Percentiles rank a stretch among this genome's conserved stretches.
Conservation (phyloP, 352 stramenopile species). For the Pythium vanterpoolii region DNA sequence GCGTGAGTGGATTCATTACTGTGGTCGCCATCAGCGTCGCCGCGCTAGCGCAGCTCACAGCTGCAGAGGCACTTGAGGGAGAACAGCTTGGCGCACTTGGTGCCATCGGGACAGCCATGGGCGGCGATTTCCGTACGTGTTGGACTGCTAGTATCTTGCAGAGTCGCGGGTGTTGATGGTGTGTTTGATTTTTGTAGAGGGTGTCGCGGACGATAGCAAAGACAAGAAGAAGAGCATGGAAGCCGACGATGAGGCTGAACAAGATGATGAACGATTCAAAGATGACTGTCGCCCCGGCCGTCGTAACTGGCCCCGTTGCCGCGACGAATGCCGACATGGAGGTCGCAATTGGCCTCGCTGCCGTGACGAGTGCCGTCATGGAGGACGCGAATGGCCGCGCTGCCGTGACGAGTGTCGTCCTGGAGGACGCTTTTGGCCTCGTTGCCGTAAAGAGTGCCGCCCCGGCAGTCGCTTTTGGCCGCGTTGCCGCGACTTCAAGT, state of each 20-base stretch:
- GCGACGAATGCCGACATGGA: slow-evolving; percentile 4
- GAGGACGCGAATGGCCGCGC: slow-evolving; percentile 8
- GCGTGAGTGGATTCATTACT: neutral
- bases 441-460: slow-evolving; percentile 5
- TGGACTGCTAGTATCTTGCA: neutral
- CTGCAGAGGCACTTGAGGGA: neutral
- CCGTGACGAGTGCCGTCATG: slow-evolving; percentile 9
- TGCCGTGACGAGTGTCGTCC: slow-evolving; percentile 16
- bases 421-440: slow-evolving; percentile 7
- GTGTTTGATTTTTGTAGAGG: neutral
- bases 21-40: neutral
- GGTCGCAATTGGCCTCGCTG: slow-evolving; percentile 13
- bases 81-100: slow-evolving; percentile 2
- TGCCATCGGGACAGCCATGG: neutral
- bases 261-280: too few species aligned
- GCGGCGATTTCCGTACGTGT: slow-evolving; percentile 1
- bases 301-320: slow-evolving; percentile 11
- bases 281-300: slow-evolving; percentile 1
- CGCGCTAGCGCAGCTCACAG: neutral
- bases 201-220: neutral
- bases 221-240: slow-evolving; percentile 5
- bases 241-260: neutral
- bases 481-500: slow-evolving; percentile 11
- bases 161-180: neutral
- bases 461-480: slow-evolving; percentile 16